These are phyloP conservation scores for Coniochaeta ligniaria DNA, from an alignment of 2,329 filamentous ascomycete genomes.

Conservation along the genomic window DNA sequence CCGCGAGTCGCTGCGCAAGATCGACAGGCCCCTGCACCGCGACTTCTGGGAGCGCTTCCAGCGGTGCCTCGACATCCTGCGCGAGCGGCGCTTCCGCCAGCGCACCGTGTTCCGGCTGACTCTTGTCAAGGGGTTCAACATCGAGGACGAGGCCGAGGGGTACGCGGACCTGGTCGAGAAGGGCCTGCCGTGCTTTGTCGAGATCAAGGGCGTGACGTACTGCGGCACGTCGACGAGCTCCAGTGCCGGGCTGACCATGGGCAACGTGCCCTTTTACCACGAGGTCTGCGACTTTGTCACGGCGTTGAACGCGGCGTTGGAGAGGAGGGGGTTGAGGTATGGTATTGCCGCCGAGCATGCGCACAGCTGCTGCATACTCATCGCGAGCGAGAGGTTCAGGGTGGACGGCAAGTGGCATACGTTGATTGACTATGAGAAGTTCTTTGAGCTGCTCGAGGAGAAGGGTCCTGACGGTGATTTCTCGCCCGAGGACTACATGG, in stretches of 20 bases:
- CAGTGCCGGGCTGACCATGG: constrained; percentile 86
- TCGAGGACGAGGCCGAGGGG: constrained; percentile 85
- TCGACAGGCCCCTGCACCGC: constrained; percentile 85
- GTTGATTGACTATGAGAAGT: constrained; percentile 80
- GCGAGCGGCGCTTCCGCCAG: constrained; percentile 75
- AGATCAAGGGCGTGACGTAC: constrained; percentile 95
- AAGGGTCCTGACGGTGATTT: constrained; percentile 61
- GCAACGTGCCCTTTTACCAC: constrained; percentile 93
- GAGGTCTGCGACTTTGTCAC: constrained; percentile 80
- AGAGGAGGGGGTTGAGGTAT: constrained; percentile 66
- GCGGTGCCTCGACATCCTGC: constrained; percentile 81
- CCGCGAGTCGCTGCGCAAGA: constrained; percentile 76
- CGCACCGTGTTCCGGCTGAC: constrained; percentile 93
- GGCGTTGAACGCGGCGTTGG: constrained; percentile 63
- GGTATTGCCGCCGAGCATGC: constrained; percentile 93
- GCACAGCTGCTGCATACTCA: constrained; percentile 85
- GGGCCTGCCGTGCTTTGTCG: constrained; percentile 84
- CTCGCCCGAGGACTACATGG: constrained; percentile 86
- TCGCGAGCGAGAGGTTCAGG: constrained; percentile 76
- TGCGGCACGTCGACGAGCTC: constrained; percentile 85
- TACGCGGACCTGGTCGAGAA: constrained; percentile 85
- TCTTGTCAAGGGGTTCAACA: constrained; percentile 95
- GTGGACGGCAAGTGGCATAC: constrained; percentile 81
- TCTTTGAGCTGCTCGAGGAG: constrained; percentile 78
- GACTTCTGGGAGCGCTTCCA: constrained; percentile 98